Evolutionary conservation across 768 basidiomycete genomes (phyloP), one percentile per base, ranked within the genome.

Genomic region (Dioszegia aurantiaca): DNA sequence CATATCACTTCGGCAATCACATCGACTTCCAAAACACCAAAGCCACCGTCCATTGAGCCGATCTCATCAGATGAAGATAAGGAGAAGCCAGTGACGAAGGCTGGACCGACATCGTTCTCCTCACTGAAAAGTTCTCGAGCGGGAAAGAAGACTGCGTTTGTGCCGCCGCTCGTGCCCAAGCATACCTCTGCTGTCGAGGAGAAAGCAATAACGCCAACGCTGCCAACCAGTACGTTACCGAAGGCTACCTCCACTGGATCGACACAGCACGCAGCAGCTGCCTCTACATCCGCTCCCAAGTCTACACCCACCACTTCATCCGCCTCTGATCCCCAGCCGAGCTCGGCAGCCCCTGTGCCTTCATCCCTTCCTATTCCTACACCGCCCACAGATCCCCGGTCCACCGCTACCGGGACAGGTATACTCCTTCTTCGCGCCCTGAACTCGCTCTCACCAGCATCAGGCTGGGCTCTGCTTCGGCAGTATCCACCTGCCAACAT

Each of bases 341-440:
- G n/a, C n/a, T n/a, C n/a, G n/a, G 21, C 12, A 3, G 24, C 26
- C 44, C 8, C 9, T 6, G 23, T 9, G 12, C 4, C 48, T 16
- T 11, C 33, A 2, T 23, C 48, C 19, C 3, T 3, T 11, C 33
- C 33, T 4, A 40, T 17, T 10, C 51, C 51, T 8, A 11, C 17
- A 5, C 60, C 64, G 17, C 60, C 56, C 0, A 30, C 59, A 14
- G 63, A 66, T 39, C 57, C 63, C 4, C 36, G 11, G 4, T 68
- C 68, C 2, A 59, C 60, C 21, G 40, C 57, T 11, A 52, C 65
- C 26, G 70, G 70, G 5, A 36, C 70, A 30, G 68, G 63, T 17
- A 48, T 72, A 0, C 47, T 51, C 21, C 61, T 72, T 28, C 26
- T 72, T 2, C 59, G 65, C 16, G 45, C 63, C 16, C 30, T 72